A percentile compares a stretch with the other conserved stretches of the same genome.
Conservation (phyloP, 2,329 filamentous ascomycete species). For the Pseudocercospora pini-densiflorae region DNA sequence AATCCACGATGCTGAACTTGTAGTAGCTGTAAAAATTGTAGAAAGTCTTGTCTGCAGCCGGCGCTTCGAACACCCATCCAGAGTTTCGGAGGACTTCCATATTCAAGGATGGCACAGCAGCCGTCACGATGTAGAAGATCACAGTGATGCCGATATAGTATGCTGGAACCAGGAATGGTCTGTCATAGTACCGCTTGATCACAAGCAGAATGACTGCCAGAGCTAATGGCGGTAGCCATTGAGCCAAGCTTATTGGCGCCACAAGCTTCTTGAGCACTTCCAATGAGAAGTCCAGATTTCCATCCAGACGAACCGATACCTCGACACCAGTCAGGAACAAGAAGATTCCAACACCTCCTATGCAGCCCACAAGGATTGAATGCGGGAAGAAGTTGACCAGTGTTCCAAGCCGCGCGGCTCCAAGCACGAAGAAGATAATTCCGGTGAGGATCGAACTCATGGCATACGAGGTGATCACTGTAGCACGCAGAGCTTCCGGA, state of each 20-base stretch:
- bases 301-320: conserved; percentile 86
- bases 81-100: conserved; percentile 68
- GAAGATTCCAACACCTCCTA: conserved; percentile 96
- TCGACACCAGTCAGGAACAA: conserved; percentile 89
- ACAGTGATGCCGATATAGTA: conserved; percentile 82
- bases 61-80: conserved; percentile 92
- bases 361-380: conserved; percentile 95
- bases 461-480: conserved; percentile 89
- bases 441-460: conserved; percentile 91
- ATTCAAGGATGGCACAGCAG: conserved; percentile 69
- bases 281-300: conserved; percentile 80
- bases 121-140: conserved; percentile 78
- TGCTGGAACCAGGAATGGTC: conserved; percentile 81
- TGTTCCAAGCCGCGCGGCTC: conserved; percentile 83
- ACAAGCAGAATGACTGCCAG: conserved; percentile 78
- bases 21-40: conserved; percentile 98
- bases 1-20: conserved; percentile 67
- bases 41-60: conserved; percentile 84
- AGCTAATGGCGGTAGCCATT: conserved; percentile 81
- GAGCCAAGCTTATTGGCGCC: conserved; percentile 71
- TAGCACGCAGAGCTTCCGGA: conserved; percentile 85
- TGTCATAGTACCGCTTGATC: conserved; percentile 75
- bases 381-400: conserved; percentile 96
- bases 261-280: conserved; percentile 77
- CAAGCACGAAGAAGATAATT: conserved; percentile 88